Evolutionary conservation across 2,329 filamentous ascomycete species (phyloP), one percentile per base, ranked within the genome.

Genomic region (Pseudogymnoascus sp.): DNA sequence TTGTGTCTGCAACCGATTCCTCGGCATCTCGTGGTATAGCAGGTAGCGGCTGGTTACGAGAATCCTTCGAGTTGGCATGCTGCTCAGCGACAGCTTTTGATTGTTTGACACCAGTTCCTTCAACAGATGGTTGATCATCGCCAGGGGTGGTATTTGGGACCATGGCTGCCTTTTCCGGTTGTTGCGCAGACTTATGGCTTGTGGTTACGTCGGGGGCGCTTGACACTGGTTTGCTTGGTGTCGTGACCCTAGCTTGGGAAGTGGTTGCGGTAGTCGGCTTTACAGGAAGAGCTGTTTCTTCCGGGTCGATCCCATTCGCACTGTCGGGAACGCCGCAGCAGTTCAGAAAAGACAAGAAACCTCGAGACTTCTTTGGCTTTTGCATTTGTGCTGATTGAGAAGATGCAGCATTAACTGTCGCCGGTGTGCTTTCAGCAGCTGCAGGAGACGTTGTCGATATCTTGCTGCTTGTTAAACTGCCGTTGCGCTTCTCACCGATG

Each of bases 381-480:
- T 75, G 70, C 39, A 69, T 69, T 51, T 71, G 45, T 29, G 67
- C 67, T 60, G 68, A 60, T 47, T 68, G 66, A 18, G 74, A 70
- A 63, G 70, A 73, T 45, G 72, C 68, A 54, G 70, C 68, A 37
- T 66, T 68, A 61, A 74, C 71, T 63, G 74, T 72, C 39, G 74
- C 74, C 64, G 73, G 67, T 64, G 73, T 73, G 67, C 74, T 76
- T 63, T 75, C 75, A 64, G 73, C 71, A 66, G 73, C 73, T 66
- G 75, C 69, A 67, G 69, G 68, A 63, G 71, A 79, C 81, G 69
- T 78, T 78, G 71, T 79, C 80, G 67, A 82, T 83, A 72, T 81
- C 80, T 76, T 85, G 66, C 72, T 86, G 77, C 86, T 90, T 69
- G 84, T 85, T 66, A 84, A 81, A 76, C 86, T 90, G 69, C 85